Evolutionary conservation across 352 stramenopile species (phyloP), one percentile per base, ranked within the genome.

Genomic region (Pythium brachiatum): DNA sequence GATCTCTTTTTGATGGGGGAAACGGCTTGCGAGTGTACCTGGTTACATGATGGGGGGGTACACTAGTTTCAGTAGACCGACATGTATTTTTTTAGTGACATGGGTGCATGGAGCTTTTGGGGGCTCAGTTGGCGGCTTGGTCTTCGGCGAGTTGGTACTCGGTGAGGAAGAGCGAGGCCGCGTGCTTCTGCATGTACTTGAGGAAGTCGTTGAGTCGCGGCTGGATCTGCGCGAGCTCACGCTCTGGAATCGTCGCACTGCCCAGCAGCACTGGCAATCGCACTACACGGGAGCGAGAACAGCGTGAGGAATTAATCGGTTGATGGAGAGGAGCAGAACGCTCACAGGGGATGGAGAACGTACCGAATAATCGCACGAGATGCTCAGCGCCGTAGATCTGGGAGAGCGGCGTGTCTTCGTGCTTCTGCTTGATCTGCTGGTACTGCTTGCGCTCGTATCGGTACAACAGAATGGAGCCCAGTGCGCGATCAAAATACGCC

Each of bases 331-430:
- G 44, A n/a, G 34, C 36, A 26, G 11, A 32, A 53, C 60, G 25
- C 57, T 46, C 4, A 48, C 41, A 53, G 9, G 11, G 29, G 48
- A 47, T 32, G 21, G 60, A 69, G 4, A 26, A 87, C 78, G 71
- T 62, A 89, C 90, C 79, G 70, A 98, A 97, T 20, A 97, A 70
- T 44, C 92, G 78, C 23, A 97, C 76, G 6, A 98, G 74, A 51
- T 97, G 89, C 61, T 98, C 90, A 16, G 83, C 90, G 23, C 91
- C 91, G 64, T 98, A 98, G 26, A 98, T 86, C 66, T 97, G 73
- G n/a, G 87, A 94, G 20, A 94, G 76, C 34, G 77, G 78, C 58
- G 74, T 76, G 44, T 84, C 76, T 31, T 76, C 64, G 47, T 89
- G 69, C 51, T 78, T 75, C 48, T 82, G 68, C 62, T 83, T 76